Evolutionary conservation across 305 asterid genomes (phyloP).

Genomic region (Fraxinus angustifolia): DNA sequence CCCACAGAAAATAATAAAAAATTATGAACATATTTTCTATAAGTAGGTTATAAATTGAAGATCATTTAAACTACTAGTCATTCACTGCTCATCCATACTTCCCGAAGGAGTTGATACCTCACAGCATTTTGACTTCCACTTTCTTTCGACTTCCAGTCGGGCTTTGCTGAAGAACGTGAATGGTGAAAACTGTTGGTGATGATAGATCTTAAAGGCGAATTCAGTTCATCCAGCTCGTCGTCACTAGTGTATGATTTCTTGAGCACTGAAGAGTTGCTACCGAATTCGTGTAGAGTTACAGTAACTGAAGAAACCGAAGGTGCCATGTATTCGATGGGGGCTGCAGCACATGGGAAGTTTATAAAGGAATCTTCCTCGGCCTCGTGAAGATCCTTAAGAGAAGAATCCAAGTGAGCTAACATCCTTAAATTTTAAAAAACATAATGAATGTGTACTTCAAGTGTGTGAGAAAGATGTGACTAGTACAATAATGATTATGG

Average conservation of each 20-base stretch:
- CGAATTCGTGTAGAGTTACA: constrained; percentile 40
- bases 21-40: neutral
- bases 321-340: constrained; percentile 50
- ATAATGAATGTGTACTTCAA: neutral
- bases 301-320: constrained; percentile 47
- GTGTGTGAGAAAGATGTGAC: neutral
- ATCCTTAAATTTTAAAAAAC: neutral
- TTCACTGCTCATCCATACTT: constrained; percentile 46
- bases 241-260: constrained; percentile 72
- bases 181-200: constrained; percentile 25
- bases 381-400: constrained; percentile 45
- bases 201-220: constrained; percentile 59
- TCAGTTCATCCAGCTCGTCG: constrained; percentile 71
- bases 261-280: constrained; percentile 45
- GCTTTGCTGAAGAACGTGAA: constrained; percentile 35
- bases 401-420: neutral
- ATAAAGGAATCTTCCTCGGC: constrained; percentile 43
- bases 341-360: constrained; percentile 63
- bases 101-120: constrained; percentile 53
- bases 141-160: constrained; percentile 30
- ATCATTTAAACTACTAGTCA: neutral
- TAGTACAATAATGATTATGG: neutral
- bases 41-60: neutral
- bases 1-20: neutral
- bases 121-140: constrained; percentile 26